phyloP scores from a whole-genome alignment of 352 stramenopile genomes.

The Phytophthora quininea region DNA sequence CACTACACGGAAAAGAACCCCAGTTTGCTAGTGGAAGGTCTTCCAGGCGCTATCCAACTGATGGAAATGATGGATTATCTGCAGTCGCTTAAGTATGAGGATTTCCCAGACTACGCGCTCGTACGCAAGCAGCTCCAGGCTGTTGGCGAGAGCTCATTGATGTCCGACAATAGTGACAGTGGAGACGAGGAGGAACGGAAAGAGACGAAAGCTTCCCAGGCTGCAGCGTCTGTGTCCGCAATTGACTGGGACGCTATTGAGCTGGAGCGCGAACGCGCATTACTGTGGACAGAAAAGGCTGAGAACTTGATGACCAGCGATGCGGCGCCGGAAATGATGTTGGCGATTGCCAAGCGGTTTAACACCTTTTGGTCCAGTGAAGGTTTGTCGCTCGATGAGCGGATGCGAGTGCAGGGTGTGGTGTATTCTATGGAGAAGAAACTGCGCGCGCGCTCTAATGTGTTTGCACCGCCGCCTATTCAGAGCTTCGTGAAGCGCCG shows the following conservation, averaged over 20 bases:
- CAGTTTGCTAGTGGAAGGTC: slow-evolving; percentile 70
- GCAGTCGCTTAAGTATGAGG: slow-evolving; percentile 72
- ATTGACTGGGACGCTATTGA: slow-evolving; percentile 37
- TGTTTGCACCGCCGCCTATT: slow-evolving; percentile 74
- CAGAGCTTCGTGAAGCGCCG: slow-evolving; percentile 85
- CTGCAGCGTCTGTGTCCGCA: slow-evolving; percentile 19
- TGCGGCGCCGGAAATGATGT: slow-evolving; percentile 52
- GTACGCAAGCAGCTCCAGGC: slow-evolving; percentile 41
- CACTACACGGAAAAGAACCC: slow-evolving; percentile 83
- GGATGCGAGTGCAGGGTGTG: slow-evolving; percentile 62
- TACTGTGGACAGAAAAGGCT: slow-evolving; percentile 62
- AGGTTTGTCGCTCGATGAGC: slow-evolving; percentile 51
- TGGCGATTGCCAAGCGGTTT: slow-evolving; percentile 78
- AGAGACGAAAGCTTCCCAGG: slow-evolving; percentile 26
- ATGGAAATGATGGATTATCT: slow-evolving; percentile 83
- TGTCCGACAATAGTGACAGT: slow-evolving; percentile 36
- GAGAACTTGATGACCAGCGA: slow-evolving; percentile 52
- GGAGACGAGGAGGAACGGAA: slow-evolving; percentile 32
- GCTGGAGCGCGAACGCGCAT: slow-evolving; percentile 54
- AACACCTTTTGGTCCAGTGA: slow-evolving; percentile 77
- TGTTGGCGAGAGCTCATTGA: slow-evolving; percentile 27
- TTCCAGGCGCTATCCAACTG: slow-evolving; percentile 70
- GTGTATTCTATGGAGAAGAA: slow-evolving; percentile 79
- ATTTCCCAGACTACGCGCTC: slow-evolving; percentile 70
- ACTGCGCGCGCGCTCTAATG: slow-evolving; percentile 39